A percentile compares a stretch with the other conserved stretches of the same genome.
phyloP scores from a whole-genome alignment of 2,329 filamentous ascomycete species.

The Venturia asperata region DNA sequence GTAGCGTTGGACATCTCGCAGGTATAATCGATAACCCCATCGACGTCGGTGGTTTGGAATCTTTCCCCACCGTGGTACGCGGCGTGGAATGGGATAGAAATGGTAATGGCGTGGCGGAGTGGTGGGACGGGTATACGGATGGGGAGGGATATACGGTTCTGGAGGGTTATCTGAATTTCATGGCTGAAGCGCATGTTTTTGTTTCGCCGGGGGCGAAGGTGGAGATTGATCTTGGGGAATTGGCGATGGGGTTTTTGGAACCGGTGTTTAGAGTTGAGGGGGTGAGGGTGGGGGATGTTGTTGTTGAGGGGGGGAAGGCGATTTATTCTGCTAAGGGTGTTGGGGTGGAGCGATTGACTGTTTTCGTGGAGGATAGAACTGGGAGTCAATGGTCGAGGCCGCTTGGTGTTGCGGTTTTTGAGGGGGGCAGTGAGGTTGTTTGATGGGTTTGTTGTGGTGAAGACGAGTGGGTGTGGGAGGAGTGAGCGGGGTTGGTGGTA shows the following conservation, averaged over 20 bases:
- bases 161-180: background rate
- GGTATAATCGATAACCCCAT: slow-evolving; percentile 35
- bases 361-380: background rate
- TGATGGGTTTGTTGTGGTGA: background rate
- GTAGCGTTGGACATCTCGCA: slow-evolving; percentile 40
- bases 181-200: background rate
- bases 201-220: background rate
- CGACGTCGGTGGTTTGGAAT: background rate
- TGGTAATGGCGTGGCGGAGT: slow-evolving; percentile 46
- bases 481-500: too few relatives aligned
- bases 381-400: background rate
- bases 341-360: background rate
- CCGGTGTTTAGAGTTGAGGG: background rate
- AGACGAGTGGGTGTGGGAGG: too few relatives aligned
- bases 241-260: background rate
- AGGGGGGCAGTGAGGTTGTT: background rate
- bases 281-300: background rate
- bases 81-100: slow-evolving; percentile 38
- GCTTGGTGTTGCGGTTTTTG: background rate
- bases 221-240: background rate
- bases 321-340: background rate
- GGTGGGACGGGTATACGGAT: slow-evolving; percentile 40
- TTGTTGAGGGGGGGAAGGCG: background rate
- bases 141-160: slow-evolving; percentile 24
- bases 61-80: background rate